phyloP scores from a whole-genome alignment of 2,329 filamentous ascomycete genomes.

The Apiospora koreana region DNA sequence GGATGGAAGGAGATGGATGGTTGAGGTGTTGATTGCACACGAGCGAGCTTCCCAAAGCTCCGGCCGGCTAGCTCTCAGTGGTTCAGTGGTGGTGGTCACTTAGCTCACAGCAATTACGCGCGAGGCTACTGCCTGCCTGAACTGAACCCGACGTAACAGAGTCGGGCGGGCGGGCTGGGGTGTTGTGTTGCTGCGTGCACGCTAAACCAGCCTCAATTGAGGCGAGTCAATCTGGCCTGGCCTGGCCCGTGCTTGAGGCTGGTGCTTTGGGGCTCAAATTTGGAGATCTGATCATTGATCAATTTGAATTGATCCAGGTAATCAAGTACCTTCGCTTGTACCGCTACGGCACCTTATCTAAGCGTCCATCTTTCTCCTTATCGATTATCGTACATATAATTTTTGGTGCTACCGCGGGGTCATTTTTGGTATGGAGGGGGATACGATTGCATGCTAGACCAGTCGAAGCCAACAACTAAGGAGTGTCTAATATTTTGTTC shows the following conservation, averaged over 20 bases:
- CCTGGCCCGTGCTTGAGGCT: slow-evolving; percentile 9
- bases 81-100: neutral
- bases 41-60: slow-evolving; percentile 11
- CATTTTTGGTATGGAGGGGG: slow-evolving; percentile 7
- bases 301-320: no score
- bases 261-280: neutral
- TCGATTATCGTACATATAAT: slow-evolving; percentile 2
- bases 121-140: slow-evolving; percentile 12
- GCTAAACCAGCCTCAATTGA: neutral
- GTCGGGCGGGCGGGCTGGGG: neutral
- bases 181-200: neutral
- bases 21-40: slow-evolving; percentile 9
- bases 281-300: no score
- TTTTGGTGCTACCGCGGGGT: slow-evolving; percentile 10
- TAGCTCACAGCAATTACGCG: slow-evolving; percentile 11
- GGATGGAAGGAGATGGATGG: slow-evolving; percentile 11
- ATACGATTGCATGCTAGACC: neutral
- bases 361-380: neutral
- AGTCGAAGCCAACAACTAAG: no score
- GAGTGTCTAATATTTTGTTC: neutral
- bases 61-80: neutral
- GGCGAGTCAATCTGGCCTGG: neutral
- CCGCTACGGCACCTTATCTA: neutral
- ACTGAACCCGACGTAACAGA: slow-evolving; percentile 1
- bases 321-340: neutral